Conservation (phyloP, 371 early-diverging fungal genomes). For the Saksenaea oblongispora region DNA sequence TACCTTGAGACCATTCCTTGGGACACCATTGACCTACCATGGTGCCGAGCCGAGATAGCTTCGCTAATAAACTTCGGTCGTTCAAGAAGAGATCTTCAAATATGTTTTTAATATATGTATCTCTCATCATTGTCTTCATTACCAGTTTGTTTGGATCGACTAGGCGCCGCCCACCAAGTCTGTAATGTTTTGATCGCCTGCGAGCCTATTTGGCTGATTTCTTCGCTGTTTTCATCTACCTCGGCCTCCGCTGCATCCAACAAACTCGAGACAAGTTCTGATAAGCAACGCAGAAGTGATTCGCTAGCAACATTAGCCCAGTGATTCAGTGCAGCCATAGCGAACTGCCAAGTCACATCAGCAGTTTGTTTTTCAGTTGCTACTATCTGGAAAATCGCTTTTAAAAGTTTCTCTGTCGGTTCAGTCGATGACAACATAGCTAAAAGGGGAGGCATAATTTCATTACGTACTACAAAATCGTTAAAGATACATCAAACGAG, state of each 20-base stretch:
- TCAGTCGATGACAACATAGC: conserved; percentile 18
- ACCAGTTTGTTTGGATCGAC: not conserved
- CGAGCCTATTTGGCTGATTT: not conserved
- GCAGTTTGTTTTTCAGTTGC: not conserved
- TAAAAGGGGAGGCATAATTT: conserved; percentile 22
- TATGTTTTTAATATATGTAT: not conserved
- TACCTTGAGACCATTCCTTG: conserved; percentile 32
- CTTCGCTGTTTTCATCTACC: not conserved
- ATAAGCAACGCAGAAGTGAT: not conserved
- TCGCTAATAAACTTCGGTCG: conserved; percentile 11
- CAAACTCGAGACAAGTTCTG: not conserved
- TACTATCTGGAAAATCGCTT: conserved; percentile 15
- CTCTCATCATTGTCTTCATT: not conserved
- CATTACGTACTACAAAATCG: conserved; percentile 12
- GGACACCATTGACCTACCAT: conserved; percentile 13
- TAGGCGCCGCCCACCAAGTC: not conserved
- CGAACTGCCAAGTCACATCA: not conserved
- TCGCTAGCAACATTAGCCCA: not conserved
- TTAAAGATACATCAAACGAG: not conserved
- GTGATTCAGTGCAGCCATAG: not conserved
- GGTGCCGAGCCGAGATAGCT: conserved; percentile 7
- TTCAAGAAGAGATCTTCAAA: conserved; percentile 19
- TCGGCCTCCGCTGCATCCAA: not conserved
- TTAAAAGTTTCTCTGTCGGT: conserved; percentile 23
- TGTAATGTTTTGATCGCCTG: not conserved